Evolutionary conservation across 257 asterid species (phyloP), one percentile per base, ranked within the genome.

Genomic region (Capsicum chinense): DNA sequence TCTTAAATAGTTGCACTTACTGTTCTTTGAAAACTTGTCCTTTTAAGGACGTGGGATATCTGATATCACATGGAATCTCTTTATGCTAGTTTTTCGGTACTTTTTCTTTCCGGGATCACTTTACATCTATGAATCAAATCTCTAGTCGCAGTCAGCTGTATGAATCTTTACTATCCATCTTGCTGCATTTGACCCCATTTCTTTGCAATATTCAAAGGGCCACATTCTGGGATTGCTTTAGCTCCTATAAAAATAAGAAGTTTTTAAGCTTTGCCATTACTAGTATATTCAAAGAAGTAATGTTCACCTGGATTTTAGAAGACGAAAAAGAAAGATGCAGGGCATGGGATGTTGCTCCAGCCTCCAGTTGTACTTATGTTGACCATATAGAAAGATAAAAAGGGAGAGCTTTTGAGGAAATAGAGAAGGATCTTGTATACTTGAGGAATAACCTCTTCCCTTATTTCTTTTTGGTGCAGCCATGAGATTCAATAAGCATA

Each of bases 81-180:
- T 74, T 48, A 50, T 74, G 60, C 44, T 48, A 6, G 12, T 74
- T 50, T 50, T 69, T 67, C 7, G 19, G 80, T 19, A 48, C 12
- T 48, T 50, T 74, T 39, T 74, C 60, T 74, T 50, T 74, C 60
- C 13, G 15, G 62, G 60, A 50, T 50, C 57, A 13, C 60, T 50
- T 50, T 74, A 50, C 80, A 50, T 21, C 19, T 74, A 50, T 13
- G 80, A 52, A n/a, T 74, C 60, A 74, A 74, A 74, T 74, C 79
- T 47, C 80, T 74, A 19, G 80, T 50, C 11, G 9, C 19, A 60
- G 44, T 74, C 80, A 21, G 80, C 62, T 74, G 58, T 73, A 74
- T 19, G 80, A 74, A 74, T 48, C 80, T 3, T 74, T 52, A 50
- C 62, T 74, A 74, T 48, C 58, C 80, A 74, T 50, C 39, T 74